These are phyloP conservation scores for Cladosporium sp. DNA, from an alignment of 2,329 filamentous ascomycete species.

Conservation along the genomic window DNA sequence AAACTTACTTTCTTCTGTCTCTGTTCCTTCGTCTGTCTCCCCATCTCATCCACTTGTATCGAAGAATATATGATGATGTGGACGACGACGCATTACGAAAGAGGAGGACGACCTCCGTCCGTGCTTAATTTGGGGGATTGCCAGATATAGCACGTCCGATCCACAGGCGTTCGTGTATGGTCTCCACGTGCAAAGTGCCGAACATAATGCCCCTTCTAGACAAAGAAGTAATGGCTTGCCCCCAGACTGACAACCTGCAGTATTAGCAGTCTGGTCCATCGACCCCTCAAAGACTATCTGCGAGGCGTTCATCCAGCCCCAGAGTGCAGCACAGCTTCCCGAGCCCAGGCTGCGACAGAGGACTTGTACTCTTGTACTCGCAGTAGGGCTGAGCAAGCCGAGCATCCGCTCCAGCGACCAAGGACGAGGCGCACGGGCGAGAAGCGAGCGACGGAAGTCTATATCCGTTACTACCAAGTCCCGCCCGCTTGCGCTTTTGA, in stretches of 20 bases:
- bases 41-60: no score
- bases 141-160: not conserved
- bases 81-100: no score
- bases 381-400: not conserved
- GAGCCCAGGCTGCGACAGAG: not conserved
- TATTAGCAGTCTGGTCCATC: not conserved
- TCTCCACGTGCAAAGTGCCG: not conserved
- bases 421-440: not conserved
- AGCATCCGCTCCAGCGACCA: no score
- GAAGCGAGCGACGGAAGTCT: not conserved
- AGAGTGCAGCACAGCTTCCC: not conserved
- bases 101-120: not conserved
- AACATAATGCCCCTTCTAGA: not conserved
- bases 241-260: no score
- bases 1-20: not conserved
- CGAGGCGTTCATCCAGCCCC: not conserved
- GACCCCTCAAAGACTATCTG: not conserved
- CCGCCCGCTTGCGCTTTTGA: not conserved
- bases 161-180: not conserved
- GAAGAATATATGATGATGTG: no score
- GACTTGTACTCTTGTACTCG: not conserved
- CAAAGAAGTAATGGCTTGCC: not conserved
- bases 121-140: not conserved
- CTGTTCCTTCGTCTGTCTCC: no score
- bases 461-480: not conserved